These are phyloP conservation scores for thale cress (Arabidopsis thaliana) DNA, from an alignment of 345 rosid species.

Conservation along the genomic window TAIR10.1 NC_003071.7:18882501-18883000, in stretches of 20 bases:
- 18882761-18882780: slow-evolving; percentile 16
- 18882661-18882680: slow-evolving; percentile 46
- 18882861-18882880: background rate
- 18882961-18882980: background rate
- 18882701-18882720: slow-evolving; percentile 32
- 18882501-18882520: slow-evolving; percentile 57
- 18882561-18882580: slow-evolving; percentile 67
- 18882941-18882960: background rate
- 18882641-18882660: slow-evolving; percentile 52
- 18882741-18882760: slow-evolving; percentile 42
- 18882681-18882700: slow-evolving; percentile 36
- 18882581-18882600: slow-evolving; percentile 73
- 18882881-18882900: background rate
- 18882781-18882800: background rate
- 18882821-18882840: slow-evolving; percentile 29
- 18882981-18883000: background rate
- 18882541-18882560: slow-evolving; percentile 56
- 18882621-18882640: slow-evolving; percentile 44
- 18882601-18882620: slow-evolving; percentile 27
- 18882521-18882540: slow-evolving; percentile 75
- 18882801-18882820: background rate
- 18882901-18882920: slow-evolving; percentile 1
- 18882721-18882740: slow-evolving; percentile 43
- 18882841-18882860: background rate
- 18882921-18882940: background rate